A percentile compares a stretch with the other conserved stretches of the same genome.
Conservation (phyloP, 371 early-diverging fungal species). For the Dichotomocladium elegans region DNA sequence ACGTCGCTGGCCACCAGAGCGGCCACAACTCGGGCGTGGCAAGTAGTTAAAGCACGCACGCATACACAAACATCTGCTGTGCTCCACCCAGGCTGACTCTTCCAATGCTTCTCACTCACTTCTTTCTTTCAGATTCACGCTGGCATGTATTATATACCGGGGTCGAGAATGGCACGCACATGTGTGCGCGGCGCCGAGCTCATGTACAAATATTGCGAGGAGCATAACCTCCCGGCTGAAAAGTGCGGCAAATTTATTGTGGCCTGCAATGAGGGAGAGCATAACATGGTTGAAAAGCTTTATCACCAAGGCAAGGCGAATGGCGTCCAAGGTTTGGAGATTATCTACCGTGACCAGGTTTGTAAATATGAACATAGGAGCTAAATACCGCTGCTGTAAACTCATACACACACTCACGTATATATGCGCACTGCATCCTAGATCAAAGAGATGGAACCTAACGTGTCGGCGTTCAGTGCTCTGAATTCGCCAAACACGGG, state of each 20-base stretch:
- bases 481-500: slow-evolving; percentile 46
- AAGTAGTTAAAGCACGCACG: neutral
- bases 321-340: slow-evolving; percentile 42
- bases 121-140: slow-evolving; percentile 31
- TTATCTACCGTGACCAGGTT: slow-evolving; percentile 35
- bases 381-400: no score
- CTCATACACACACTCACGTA: neutral
- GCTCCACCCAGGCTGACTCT: no score
- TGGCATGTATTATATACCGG: slow-evolving; percentile 42
- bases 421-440: neutral
- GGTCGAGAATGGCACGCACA: slow-evolving; percentile 45
- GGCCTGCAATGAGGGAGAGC: slow-evolving; percentile 33
- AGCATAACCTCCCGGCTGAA: slow-evolving; percentile 38
- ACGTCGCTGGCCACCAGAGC: slow-evolving; percentile 43
- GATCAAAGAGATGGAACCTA: slow-evolving; percentile 41
- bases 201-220: slow-evolving; percentile 47
- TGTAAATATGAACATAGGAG: no score
- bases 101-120: neutral
- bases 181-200: slow-evolving; percentile 44
- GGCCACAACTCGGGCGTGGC: slow-evolving; percentile 47
- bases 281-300: slow-evolving; percentile 35
- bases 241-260: slow-evolving; percentile 48
- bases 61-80: neutral
- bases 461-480: slow-evolving; percentile 41
- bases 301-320: slow-evolving; percentile 39